These are phyloP conservation scores for Luffa acutangula DNA, from an alignment of 306 rosid genomes.

Conservation along the genomic window DNA sequence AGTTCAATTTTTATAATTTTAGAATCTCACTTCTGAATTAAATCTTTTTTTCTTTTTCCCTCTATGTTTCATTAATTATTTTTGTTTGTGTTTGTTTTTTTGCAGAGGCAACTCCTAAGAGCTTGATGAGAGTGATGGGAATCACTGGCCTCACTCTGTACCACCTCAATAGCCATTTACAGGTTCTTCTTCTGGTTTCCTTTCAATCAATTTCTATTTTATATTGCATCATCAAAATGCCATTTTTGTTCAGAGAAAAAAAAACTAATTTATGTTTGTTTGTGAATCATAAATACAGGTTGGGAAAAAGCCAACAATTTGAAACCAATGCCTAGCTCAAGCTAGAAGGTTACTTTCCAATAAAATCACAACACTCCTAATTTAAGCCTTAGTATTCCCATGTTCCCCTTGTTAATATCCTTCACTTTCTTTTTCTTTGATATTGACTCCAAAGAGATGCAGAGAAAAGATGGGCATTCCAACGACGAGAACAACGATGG, in stretches of 20 bases:
- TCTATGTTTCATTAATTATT: neutral
- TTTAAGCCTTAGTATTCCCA: neutral
- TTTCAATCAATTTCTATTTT: neutral
- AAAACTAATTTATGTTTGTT: neutral
- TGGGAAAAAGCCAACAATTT: slow-evolving; percentile 61
- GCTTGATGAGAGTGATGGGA: slow-evolving; percentile 81
- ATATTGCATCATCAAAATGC: neutral
- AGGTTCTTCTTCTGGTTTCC: slow-evolving; percentile 29
- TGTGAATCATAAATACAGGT: slow-evolving; percentile 61
- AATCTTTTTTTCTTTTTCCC: neutral
- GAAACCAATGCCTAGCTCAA: slow-evolving; percentile 43
- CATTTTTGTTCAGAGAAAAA: too few species aligned
- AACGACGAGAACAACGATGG: slow-evolving; percentile 35
- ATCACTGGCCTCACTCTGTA: slow-evolving; percentile 85
- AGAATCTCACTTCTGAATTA: neutral
- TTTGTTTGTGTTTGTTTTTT: neutral
- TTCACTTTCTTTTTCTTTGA: slow-evolving; percentile 1
- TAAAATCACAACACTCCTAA: neutral
- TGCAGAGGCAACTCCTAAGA: slow-evolving; percentile 95
- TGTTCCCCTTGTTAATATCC: neutral
- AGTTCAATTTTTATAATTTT: slow-evolving; percentile 41
- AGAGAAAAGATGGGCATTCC: slow-evolving; percentile 40
- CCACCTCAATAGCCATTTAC: slow-evolving; percentile 98
- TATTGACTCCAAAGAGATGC: slow-evolving; percentile 46
- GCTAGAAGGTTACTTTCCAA: slow-evolving; percentile 47